Percentiles rank a stretch among this genome's conserved stretches.
These are phyloP conservation scores for Entamoeba moshkovskii DNA, from an alignment of 208 protist genomes.

Conservation along the genomic window DNA sequence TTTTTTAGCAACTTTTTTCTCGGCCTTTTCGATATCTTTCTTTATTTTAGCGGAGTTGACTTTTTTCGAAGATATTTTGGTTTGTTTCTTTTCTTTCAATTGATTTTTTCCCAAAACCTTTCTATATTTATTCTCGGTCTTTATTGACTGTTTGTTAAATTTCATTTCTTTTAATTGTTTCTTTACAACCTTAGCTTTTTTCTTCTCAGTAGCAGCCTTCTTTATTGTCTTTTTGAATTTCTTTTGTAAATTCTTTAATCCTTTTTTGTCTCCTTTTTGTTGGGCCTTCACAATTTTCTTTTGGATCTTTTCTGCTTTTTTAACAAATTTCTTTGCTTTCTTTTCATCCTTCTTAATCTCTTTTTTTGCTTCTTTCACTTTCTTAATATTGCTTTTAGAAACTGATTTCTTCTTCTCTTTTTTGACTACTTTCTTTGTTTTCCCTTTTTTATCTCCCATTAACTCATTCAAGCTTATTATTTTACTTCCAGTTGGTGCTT, in stretches of 20 bases:
- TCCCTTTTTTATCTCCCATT: background rate
- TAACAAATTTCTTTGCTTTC: background rate
- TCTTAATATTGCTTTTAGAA: background rate
- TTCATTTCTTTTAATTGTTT: background rate
- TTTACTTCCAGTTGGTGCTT: background rate
- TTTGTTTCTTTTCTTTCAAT: too few species aligned
- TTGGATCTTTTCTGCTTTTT: background rate
- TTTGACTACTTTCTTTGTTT: background rate
- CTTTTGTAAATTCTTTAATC: background rate
- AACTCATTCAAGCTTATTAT: background rate
- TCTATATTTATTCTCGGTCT: too few species aligned
- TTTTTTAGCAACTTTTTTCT: background rate
- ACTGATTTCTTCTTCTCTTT: background rate
- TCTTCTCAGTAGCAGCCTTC: background rate
- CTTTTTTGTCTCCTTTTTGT: background rate
- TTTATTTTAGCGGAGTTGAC: background rate
- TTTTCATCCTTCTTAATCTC: background rate
- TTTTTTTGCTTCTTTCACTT: background rate
- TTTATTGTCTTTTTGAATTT: background rate
- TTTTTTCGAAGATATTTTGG: too few species aligned
- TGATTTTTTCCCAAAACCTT: too few species aligned
- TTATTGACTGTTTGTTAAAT: background rate
- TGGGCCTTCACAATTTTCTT: background rate
- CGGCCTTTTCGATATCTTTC: background rate
- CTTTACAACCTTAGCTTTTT: background rate